These are phyloP conservation scores for Pharus latifolius DNA, from an alignment of 176 grass and related monocot genomes.

Conservation along the genomic window DNA sequence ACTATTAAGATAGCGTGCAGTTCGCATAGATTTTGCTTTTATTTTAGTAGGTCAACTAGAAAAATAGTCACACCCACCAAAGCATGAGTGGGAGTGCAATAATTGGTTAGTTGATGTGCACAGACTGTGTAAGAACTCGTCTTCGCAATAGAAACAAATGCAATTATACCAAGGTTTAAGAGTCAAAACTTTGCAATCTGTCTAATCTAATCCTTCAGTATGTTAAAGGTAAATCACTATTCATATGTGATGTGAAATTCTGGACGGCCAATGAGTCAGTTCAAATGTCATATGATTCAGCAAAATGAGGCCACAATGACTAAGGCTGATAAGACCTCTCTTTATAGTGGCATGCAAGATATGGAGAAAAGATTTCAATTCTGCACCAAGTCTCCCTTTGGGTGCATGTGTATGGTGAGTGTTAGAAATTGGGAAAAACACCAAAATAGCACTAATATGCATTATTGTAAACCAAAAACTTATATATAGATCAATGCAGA, in stretches of 20 bases:
- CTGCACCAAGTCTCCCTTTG: slow-evolving; percentile 3
- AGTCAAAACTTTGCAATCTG: background rate
- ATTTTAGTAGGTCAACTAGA: slow-evolving; percentile 68
- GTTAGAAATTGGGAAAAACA: background rate
- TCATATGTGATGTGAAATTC: slow-evolving; percentile 18
- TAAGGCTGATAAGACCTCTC: slow-evolving; percentile 19
- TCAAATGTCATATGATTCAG: slow-evolving; percentile 16
- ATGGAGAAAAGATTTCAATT: slow-evolving; percentile 6
- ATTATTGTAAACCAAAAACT: too few species aligned
- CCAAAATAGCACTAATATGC: too few species aligned
- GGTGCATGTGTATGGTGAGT: background rate
- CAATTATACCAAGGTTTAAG: slow-evolving; percentile 5
- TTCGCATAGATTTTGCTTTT: slow-evolving; percentile 50
- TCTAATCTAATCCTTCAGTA: slow-evolving; percentile 10
- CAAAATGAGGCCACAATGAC: background rate
- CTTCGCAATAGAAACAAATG: background rate
- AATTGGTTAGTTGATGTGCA: slow-evolving; percentile 39
- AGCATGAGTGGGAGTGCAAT: slow-evolving; percentile 36
- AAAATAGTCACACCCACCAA: slow-evolving; percentile 71
- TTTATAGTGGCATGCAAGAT: slow-evolving; percentile 20
- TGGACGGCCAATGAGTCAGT: background rate
- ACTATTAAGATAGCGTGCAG: slow-evolving; percentile 32
- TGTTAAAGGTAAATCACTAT: slow-evolving; percentile 1
- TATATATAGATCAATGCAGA: too few species aligned
- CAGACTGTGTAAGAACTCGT: slow-evolving; percentile 10